These are phyloP conservation scores for Scolecobasidium constrictum DNA, from an alignment of 2,329 filamentous ascomycete genomes.

Conservation along the genomic window DNA sequence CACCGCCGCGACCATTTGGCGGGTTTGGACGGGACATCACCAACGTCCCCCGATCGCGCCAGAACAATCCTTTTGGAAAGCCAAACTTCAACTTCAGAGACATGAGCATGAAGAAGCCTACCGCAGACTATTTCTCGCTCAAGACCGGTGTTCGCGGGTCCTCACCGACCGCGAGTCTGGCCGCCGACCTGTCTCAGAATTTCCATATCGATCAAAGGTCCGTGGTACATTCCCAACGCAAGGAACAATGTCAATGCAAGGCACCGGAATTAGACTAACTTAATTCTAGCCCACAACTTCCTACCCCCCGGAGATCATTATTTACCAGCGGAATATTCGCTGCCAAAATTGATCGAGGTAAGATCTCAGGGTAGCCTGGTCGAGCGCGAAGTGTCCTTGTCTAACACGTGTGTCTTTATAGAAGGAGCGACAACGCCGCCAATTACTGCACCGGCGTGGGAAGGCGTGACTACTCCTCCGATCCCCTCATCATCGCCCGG, in stretches of 20 bases:
- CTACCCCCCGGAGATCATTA: conserved; percentile 72
- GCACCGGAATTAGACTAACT: conserved; percentile 12
- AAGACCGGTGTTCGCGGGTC: conserved; percentile 54
- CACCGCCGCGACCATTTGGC: conserved; percentile 51
- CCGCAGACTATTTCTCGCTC: conserved; percentile 70
- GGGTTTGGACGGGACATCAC: conserved; percentile 46
- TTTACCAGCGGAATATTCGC: conserved; percentile 65
- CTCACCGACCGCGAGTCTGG: conserved; percentile 82
- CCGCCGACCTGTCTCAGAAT: conserved; percentile 91
- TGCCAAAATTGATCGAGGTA: conserved; percentile 49
- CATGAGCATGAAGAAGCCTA: conserved; percentile 53
- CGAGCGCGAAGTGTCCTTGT: conserved; percentile 1
- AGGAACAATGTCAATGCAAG: too few relatives aligned
- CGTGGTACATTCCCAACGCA: conserved; percentile 24
- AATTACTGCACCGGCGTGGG: conserved; percentile 30
- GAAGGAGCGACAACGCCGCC: conserved; percentile 34
- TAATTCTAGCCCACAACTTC: conserved; percentile 59
- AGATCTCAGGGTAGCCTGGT: conserved; percentile 18
- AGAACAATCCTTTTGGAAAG: conserved; percentile 46
- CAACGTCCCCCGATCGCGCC: conserved; percentile 39
- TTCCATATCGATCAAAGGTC: conserved; percentile 95
- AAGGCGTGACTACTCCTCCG: conserved; percentile 73
- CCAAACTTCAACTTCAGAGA: conserved; percentile 68
- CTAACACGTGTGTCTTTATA: conserved; percentile 13
- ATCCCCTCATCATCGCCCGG: conserved; percentile 75